A percentile compares a stretch with the other conserved stretches of the same genome.
These are phyloP conservation scores for Bacterosira constricta DNA, from an alignment of 108 stramenopile genomes.

Conservation along the genomic window DNA sequence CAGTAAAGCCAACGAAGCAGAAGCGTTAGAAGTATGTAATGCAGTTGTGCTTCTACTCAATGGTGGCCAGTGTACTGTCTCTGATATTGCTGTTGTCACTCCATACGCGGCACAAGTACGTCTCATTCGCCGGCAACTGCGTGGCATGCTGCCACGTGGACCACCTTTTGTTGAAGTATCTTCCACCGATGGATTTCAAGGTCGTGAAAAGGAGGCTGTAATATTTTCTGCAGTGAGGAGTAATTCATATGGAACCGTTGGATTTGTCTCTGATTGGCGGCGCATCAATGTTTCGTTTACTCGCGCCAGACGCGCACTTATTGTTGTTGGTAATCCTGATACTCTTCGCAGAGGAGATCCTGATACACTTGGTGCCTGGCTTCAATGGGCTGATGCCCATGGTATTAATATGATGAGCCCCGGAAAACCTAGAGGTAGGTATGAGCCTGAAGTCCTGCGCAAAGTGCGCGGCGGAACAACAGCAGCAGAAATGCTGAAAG, in stretches of 20 bases:
- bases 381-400: constrained; percentile 90
- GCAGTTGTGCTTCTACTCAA: constrained; percentile 84
- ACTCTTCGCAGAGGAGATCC: constrained; percentile 90
- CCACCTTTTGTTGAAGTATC: constrained; percentile 92
- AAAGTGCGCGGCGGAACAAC: constrained; percentile 92
- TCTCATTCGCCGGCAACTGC: constrained; percentile 82
- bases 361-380: constrained; percentile 89
- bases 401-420: constrained; percentile 92
- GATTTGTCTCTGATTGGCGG: constrained; percentile 97
- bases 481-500: constrained; percentile 92
- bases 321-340: constrained; percentile 91
- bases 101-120: constrained; percentile 99
- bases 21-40: constrained; percentile 88
- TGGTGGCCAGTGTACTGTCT: constrained; percentile 81
- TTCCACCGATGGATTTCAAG: constrained; percentile 99
- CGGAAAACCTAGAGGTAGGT: constrained; percentile 84
- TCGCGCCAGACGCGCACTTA: constrained; percentile 91
- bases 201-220: constrained; percentile 98
- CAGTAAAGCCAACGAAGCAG: constrained; percentile 92
- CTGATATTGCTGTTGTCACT: constrained; percentile 97
- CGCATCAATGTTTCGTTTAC: constrained; percentile 99
- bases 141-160: constrained; percentile 66
- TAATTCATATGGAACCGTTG: constrained; percentile 92
- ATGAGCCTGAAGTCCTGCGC: constrained; percentile 91
- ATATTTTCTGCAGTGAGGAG: constrained; percentile 97